phyloP scores from a whole-genome alignment of 768 basidiomycete genomes.

The Rhodotorula diobovata region DNA sequence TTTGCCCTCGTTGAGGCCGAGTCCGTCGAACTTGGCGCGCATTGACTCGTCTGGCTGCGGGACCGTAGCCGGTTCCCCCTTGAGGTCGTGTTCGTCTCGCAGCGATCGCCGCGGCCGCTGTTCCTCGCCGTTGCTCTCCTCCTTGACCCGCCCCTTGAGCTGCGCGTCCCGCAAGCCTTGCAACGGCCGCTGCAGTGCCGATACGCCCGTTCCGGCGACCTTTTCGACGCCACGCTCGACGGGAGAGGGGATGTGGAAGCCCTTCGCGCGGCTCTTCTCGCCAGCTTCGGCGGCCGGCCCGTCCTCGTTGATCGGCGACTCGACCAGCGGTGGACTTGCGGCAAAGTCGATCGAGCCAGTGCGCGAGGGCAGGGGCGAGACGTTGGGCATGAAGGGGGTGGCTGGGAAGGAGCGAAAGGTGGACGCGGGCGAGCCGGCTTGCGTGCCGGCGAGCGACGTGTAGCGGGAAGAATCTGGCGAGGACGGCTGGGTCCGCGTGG shows the following conservation, averaged over 20 bases:
- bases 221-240: slow-evolving; percentile 16
- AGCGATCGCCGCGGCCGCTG: neutral
- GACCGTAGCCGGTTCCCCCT: slow-evolving; percentile 16
- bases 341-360: neutral
- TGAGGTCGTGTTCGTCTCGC: slow-evolving; percentile 16
- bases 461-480: slow-evolving; percentile 35
- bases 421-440: slow-evolving; percentile 26
- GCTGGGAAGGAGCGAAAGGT: slow-evolving; percentile 44
- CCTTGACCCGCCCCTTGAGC: slow-evolving; percentile 14
- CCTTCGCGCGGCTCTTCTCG: neutral
- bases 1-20: slow-evolving; percentile 4
- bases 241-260: slow-evolving; percentile 6
- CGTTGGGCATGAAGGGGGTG: slow-evolving; percentile 11
- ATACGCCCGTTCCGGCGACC: slow-evolving; percentile 2
- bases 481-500: slow-evolving; percentile 26
- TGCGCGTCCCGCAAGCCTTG: slow-evolving; percentile 20
- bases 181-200: neutral
- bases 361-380: neutral
- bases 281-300: slow-evolving; percentile 1
- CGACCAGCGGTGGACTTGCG: neutral
- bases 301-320: neutral
- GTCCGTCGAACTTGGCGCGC: slow-evolving; percentile 6
- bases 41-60: neutral
- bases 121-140: neutral
- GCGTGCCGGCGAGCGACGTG: slow-evolving; percentile 27